These are phyloP conservation scores for Symbiotaphrina buchneri DNA, from an alignment of 495 filamentous ascomycete species.

Conservation along the genomic window DNA sequence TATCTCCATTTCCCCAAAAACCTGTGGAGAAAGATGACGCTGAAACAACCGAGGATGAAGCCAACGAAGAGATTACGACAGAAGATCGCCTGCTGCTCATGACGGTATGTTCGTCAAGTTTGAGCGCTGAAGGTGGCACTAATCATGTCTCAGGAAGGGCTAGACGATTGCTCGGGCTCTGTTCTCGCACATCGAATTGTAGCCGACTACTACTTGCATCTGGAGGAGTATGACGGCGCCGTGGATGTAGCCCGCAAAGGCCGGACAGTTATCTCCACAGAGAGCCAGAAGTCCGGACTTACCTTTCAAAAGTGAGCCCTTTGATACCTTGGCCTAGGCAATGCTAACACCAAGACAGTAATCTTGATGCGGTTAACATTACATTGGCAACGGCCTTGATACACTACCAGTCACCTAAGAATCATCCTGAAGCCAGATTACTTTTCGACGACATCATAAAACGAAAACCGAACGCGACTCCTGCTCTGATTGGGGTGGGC, in stretches of 20 bases:
- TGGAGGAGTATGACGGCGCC: conserved; percentile 73
- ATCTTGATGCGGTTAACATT: conserved; percentile 47
- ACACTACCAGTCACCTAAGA: conserved; percentile 66
- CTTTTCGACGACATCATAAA: conserved; percentile 63
- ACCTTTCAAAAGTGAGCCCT: conserved; percentile 25
- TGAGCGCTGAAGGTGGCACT: not conserved
- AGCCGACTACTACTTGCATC: conserved; percentile 58
- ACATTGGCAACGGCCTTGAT: conserved; percentile 65
- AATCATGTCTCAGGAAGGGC: conserved; percentile 31
- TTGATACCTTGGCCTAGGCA: not conserved
- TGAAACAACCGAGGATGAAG: conserved; percentile 11
- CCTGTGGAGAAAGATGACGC: no score
- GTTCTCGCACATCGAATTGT: conserved; percentile 66
- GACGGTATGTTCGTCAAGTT: conserved; percentile 14
- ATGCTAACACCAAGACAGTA: conserved; percentile 13
- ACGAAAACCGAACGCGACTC: conserved; percentile 45
- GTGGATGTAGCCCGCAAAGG: conserved; percentile 61
- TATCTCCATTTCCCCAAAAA: conserved; percentile 81
- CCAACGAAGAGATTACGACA: conserved; percentile 17
- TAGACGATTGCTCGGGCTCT: conserved; percentile 45
- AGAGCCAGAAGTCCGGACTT: conserved; percentile 41
- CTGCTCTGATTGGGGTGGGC: conserved; percentile 73
- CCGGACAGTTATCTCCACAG: conserved; percentile 28
- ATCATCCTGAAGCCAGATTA: conserved; percentile 66
- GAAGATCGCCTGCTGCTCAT: conserved; percentile 63